These are phyloP conservation scores for Asterionellopsis glacialis DNA, from an alignment of 108 stramenopile genomes.

Conservation along the genomic window DNA sequence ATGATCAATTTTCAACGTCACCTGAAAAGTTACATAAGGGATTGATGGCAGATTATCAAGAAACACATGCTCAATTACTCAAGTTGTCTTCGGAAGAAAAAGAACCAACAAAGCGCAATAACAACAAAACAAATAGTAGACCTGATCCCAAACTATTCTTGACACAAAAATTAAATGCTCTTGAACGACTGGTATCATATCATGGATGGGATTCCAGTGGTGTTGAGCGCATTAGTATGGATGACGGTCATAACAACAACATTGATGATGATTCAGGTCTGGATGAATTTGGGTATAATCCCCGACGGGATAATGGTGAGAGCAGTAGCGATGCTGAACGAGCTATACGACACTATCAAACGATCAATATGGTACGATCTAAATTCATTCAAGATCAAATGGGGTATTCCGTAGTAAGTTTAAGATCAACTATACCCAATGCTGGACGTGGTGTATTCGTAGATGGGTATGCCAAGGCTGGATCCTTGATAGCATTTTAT, in stretches of 20 bases:
- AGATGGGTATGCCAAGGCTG: conserved; percentile 72
- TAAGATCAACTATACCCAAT: conserved; percentile 61
- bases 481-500: conserved; percentile 74
- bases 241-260: background rate
- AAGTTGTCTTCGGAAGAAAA: background rate
- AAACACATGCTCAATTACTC: background rate
- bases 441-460: conserved; percentile 82
- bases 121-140: background rate
- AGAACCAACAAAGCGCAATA: too few species aligned
- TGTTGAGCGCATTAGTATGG: background rate
- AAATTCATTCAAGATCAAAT: conserved; percentile 33
- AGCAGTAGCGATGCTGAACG: conserved; percentile 25
- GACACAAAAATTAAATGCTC: background rate
- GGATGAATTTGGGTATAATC: conserved; percentile 45
- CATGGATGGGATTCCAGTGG: background rate
- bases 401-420: conserved; percentile 43
- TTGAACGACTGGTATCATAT: background rate
- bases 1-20: conserved; percentile 23
- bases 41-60: background rate
- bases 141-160: background rate
- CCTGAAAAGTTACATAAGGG: background rate
- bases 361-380: conserved; percentile 61
- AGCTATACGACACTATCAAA: conserved; percentile 72
- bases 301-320: too few species aligned
- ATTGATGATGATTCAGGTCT: background rate